Base-by-base conservation (phyloP, 257 asterid genomes). In the Primulina eburnea region DNA sequence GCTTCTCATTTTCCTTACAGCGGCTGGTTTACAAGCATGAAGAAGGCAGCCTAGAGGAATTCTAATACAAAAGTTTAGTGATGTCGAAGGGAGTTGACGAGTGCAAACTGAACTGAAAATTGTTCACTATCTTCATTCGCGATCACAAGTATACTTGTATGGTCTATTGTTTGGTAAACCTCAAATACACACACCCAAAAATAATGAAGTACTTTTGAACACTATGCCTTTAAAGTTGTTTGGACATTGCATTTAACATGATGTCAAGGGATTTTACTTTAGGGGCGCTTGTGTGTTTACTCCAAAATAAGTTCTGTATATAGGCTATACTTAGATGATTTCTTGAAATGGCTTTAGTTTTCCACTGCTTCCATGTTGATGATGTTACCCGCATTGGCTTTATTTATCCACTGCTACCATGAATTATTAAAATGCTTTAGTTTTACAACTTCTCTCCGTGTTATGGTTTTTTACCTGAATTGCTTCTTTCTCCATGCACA, bases 81-180 rank as follows among this genome's bases (percentile, higher is more conserved):
- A 90, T 56, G 96, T 93, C n/a, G 60, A 93, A 93, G 82, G 99
- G 99, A 70, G 97, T 93, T 62, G 99, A 93, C 73, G 99, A 93
- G 85, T n/a, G 99, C 97, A 50, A 93, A 90, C 87, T 60, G 97
- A 93, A 78, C 85, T 93, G 76, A 97, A 93, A 82, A 93, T 93
- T 72, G 99, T 89, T 67, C 95, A 90, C 85, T 93, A 93, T 82
- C 95, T n/a, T n/a, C n/a, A n/a, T 93, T 73, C 94, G 99, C 78
- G 97, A 93, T 82, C 97, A 97, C 40, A 93, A 89, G 99, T 89
- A 69, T 78, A 58, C 69, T 40, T 64, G n/a, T 28, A 60, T 53
- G 28, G 70, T 35, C 64, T 74, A 63, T 68, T 65, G 62, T 57
- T 60, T 35, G 30, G 4, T 66, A 12, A 21, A 32, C 20, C 29